Conservation (phyloP, 2,329 filamentous ascomycete genomes). For the Thelonectria rubi region DNA sequence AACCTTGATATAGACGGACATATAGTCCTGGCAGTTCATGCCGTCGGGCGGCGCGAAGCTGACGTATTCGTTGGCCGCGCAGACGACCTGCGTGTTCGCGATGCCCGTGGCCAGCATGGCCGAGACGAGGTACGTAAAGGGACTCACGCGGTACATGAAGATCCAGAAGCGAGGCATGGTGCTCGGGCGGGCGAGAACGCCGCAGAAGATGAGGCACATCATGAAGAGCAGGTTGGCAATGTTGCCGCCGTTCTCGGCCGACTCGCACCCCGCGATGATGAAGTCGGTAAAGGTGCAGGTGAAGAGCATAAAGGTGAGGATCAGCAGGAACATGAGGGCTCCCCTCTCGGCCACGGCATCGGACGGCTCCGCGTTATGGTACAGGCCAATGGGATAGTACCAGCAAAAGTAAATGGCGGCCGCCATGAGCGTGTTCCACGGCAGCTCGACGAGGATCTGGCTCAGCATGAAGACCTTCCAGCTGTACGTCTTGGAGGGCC, state of each 20-base stretch:
- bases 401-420: constrained; percentile 73
- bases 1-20: constrained; percentile 58
- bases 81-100: constrained; percentile 71
- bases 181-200: constrained; percentile 48
- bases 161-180: constrained; percentile 64
- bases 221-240: constrained; percentile 73
- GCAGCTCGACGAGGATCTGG: constrained; percentile 74
- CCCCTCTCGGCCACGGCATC: constrained; percentile 63
- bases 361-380: constrained; percentile 64
- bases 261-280: constrained; percentile 69
- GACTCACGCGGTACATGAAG: constrained; percentile 73
- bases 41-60: constrained; percentile 68
- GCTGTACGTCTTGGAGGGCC: constrained; percentile 72
- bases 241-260: constrained; percentile 73
- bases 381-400: constrained; percentile 76
- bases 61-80: constrained; percentile 75
- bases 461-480: constrained; percentile 73
- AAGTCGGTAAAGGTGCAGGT: constrained; percentile 73
- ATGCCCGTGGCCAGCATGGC: constrained; percentile 77
- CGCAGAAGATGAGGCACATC: constrained; percentile 59
- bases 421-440: constrained; percentile 73
- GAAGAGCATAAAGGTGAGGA: constrained; percentile 71
- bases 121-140: constrained; percentile 82
- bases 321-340: constrained; percentile 70
- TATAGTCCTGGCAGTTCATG: constrained; percentile 69